phyloP scores from a whole-genome alignment of 2,329 filamentous ascomycete genomes.

The Cladophialophora exuberans region DNA sequence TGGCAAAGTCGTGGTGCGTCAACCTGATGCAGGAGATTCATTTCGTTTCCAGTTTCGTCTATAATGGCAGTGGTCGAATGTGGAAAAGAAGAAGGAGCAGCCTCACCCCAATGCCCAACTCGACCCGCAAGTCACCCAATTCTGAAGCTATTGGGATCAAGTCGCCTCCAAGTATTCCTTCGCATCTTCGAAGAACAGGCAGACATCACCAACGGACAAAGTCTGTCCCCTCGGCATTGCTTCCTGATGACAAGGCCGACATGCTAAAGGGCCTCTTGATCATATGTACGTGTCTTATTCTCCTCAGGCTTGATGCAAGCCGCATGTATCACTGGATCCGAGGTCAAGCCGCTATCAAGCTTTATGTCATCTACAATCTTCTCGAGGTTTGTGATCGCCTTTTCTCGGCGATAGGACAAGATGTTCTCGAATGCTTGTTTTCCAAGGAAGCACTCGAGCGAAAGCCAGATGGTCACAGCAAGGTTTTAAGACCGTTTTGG shows the following conservation, averaged over 20 bases:
- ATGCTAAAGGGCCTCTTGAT: constrained; percentile 89
- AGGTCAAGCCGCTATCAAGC: constrained; percentile 93
- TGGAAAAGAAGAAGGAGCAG: constrained; percentile 58
- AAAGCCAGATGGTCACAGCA: constrained; percentile 84
- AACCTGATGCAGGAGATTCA: constrained; percentile 71
- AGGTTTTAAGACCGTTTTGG: constrained; percentile 82
- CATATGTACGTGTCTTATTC: constrained; percentile 77
- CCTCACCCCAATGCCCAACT: constrained; percentile 45
- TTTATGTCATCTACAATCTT: constrained; percentile 98
- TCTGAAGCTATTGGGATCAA: constrained; percentile 46
- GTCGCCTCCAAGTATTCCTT: constrained; percentile 22
- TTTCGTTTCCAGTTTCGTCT: constrained; percentile 76
- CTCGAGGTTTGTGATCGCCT: constrained; percentile 88
- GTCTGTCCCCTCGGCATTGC: constrained; percentile 81
- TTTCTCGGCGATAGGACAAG: constrained; percentile 88
- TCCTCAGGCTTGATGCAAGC: constrained; percentile 92
- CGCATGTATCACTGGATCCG: constrained; percentile 98
- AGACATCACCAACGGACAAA: constrained; percentile 71
- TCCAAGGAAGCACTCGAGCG: constrained; percentile 90
- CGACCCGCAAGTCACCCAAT: constrained; percentile 15
- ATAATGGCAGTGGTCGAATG: constrained; percentile 75
- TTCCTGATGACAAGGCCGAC: constrained; percentile 92
- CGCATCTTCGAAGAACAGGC: constrained; percentile 4
- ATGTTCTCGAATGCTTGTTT: constrained; percentile 94
- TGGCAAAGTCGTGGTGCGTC: constrained; percentile 77